Evolutionary conservation across 148 eudicot species (phyloP).

Genomic region (Cornus florida): DNA sequence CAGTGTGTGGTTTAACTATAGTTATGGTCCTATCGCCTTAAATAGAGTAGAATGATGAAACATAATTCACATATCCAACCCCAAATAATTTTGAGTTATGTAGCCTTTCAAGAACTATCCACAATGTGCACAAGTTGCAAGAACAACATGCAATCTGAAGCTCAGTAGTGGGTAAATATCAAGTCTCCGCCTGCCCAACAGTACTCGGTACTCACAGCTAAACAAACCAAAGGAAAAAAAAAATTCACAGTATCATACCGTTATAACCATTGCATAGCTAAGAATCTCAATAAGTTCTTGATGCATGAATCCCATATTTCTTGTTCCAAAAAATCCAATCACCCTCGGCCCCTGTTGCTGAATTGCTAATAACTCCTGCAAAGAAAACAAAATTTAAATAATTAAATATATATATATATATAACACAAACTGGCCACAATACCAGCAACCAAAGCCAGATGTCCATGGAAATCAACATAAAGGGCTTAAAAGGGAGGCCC

Average conservation of each 20-base stretch:
- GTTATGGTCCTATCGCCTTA: no score
- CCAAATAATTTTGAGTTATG: no score
- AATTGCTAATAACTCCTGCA: slow-evolving; percentile 89
- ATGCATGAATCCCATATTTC: slow-evolving; percentile 99
- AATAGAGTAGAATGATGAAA: no score
- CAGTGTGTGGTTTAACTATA: no score
- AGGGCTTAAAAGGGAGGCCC: not conserved
- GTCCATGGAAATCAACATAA: not conserved
- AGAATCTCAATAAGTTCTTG: slow-evolving; percentile 99
- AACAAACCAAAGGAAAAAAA: not conserved
- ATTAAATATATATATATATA: not conserved
- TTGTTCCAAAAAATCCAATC: slow-evolving; percentile 96
- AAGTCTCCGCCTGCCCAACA: no score
- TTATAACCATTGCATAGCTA: slow-evolving; percentile 97
- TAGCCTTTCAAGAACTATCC: no score
- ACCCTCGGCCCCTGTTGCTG: slow-evolving; percentile 97
- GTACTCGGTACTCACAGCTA: no score
- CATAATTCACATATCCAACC: no score
- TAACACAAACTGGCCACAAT: not conserved
- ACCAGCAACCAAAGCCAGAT: not conserved
- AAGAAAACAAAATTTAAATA: slow-evolving; percentile 8
- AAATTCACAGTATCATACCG: slow-evolving; percentile 42
- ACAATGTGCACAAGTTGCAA: no score
- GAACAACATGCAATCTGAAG: no score
- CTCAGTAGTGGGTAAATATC: no score